Evolutionary conservation across 768 basidiomycete genomes (phyloP), one percentile per base, ranked within the genome.

Genomic region (Fistulinella prunicolor): DNA sequence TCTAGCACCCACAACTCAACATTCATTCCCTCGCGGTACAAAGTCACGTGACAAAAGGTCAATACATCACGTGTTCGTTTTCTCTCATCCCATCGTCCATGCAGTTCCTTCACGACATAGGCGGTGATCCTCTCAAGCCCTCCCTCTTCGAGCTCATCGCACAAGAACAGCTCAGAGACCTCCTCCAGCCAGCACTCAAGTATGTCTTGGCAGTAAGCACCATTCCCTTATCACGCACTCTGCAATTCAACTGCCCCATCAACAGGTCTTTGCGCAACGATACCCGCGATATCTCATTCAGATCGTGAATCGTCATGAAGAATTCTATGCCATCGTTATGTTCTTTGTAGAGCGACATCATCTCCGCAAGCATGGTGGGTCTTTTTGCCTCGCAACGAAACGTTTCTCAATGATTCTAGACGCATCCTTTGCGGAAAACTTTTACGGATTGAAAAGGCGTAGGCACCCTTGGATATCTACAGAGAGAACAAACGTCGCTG

Each of bases 381-480:
- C 42, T 54, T 38, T 6, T 37, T 2, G 12, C 12, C 26, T 36
- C 19, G 30, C 5, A 9, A 23, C 10, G 45, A 35, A 30, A 17
- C 22, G n/a, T 26, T 28, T 28, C 48, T 50, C 38, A 50, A 44
- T 46, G 37, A 40, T 45, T 48, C 26, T 58, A 96, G 95, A 86
- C 67, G 90, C 94, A 19, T 93, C 92, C 1, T 94, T 98, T 61
- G 78, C 95, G 5, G 95, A 98, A 67, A 89, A 95, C 59, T 98
- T 99, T 64, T 98, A 98, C 67, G 91, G 91, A 0, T 69, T 99
- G 39, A 93, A 93, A 63, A 72, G 94, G 36, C 75, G 91, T 49
- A 72, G 88, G 30, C 74, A 77, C 47, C 86, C 89, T 4, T 78
- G 80, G 57, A 81, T 90, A 54, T 78, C 85, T 52, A 82, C 80